Base-by-base conservation (phyloP, 371 early-diverging fungal species). In the Mucor circinelloides region DNA sequence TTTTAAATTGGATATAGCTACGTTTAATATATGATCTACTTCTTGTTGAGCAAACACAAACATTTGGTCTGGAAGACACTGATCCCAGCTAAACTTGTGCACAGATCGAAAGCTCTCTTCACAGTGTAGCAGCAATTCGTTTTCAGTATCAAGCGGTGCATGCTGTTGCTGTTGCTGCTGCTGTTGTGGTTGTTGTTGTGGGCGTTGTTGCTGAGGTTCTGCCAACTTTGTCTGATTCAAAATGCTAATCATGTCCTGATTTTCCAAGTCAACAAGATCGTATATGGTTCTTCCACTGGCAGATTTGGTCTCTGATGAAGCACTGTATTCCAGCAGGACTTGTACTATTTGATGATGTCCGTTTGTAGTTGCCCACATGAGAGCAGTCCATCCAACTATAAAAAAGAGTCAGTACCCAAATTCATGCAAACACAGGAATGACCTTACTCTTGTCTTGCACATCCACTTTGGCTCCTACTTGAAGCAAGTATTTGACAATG, bases 321-420 rank as follows among this genome's bases (percentile, higher is more conserved):
- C 98, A 21, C 95, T 94, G 66, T 85, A 73, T 34, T 89, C 91
- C 27, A 96, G 68, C 32, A 97, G 83, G 19, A 90, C 55, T 62
- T 87, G 82, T 19, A 92, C 93, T 28, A 91, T 82, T n/a, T 78
- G 75, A 50, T 85, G 82, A 77, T 94, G 90, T 61, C 90, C 90
- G 80, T 94, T 96, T 55, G 91, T 90, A 42, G 91, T 91, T 0
- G 98, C 96, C 98, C 98, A 97, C 85, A 96, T 90, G 13, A 96
- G 82, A 8, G 95, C 89, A 6, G 96, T 93, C 97, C 97, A 97
- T 9, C 97, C 97, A 61, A 87, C 93, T 89, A 61, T 27, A 55
- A n/a, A 10, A n/a, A 50, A 31, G n/a, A 2, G 21, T 52, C 40
- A 38, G 38, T 15, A 28, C 42, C 31, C 59, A 28, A 21, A 27